phyloP scores from a whole-genome alignment of 306 rosid genomes.

The Pterocarpus santalinus region DNA sequence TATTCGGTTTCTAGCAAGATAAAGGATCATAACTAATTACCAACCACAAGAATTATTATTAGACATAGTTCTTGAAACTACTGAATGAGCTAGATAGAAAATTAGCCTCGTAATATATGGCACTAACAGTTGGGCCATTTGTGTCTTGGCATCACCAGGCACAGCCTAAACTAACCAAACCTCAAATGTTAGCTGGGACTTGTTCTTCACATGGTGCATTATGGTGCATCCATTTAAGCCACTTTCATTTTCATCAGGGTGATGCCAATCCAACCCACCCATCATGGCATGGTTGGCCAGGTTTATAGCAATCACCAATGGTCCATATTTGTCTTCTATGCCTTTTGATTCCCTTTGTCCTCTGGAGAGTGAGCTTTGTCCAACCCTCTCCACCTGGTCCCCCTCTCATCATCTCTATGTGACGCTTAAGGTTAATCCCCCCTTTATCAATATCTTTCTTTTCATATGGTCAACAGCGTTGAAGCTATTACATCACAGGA shows the following conservation, averaged over 20 bases:
- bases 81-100: conserved; percentile 10
- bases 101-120: conserved; percentile 4
- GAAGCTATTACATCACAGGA: conserved; percentile 30
- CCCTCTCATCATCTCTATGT: neutral
- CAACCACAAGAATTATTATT: too few relatives aligned
- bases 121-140: conserved; percentile 52
- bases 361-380: conserved; percentile 25
- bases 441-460: conserved; percentile 31
- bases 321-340: conserved; percentile 29
- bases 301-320: neutral
- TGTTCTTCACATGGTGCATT: conserved; percentile 10
- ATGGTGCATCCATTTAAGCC: conserved; percentile 22
- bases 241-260: conserved; percentile 12
- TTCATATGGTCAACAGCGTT: conserved; percentile 10
- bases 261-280: neutral
- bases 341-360: conserved; percentile 44
- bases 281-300: neutral
- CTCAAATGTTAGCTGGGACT: conserved; percentile 2
- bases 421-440: conserved; percentile 45
- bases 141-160: conserved; percentile 61
- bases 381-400: conserved; percentile 25
- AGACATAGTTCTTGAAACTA: neutral
- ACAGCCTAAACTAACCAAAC: conserved; percentile 38
- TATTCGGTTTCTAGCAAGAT: too few relatives aligned
- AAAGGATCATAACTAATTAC: too few relatives aligned